Evolutionary conservation across 768 basidiomycete genomes (phyloP).

Genomic region (Lactifluus hygrophoroides): DNA sequence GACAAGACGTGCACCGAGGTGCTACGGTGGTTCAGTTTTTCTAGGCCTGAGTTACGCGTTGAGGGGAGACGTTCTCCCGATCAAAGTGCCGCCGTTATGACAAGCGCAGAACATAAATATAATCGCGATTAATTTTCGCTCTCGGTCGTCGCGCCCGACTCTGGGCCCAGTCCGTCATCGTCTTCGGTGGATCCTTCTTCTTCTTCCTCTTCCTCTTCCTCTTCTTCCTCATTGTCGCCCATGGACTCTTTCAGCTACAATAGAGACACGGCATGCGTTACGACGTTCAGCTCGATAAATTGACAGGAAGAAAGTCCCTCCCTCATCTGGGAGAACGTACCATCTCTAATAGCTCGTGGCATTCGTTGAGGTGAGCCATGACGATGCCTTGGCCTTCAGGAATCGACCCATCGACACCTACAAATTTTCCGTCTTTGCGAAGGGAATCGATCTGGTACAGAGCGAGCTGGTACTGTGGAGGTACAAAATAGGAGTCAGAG

Average conservation of each 20-base stretch:
- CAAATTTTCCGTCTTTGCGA: constrained; percentile 89
- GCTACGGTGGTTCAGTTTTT: constrained; percentile 1
- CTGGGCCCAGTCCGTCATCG: constrained; percentile 19
- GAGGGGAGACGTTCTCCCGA: background rate
- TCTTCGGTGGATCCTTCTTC: constrained; percentile 17
- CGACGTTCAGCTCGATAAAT: background rate
- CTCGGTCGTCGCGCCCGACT: constrained; percentile 13
- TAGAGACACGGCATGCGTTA: background rate
- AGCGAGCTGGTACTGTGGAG: constrained; percentile 77
- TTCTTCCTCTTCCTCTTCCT: constrained; percentile 6
- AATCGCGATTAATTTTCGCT: constrained; percentile 6
- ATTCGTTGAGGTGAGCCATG: constrained; percentile 93
- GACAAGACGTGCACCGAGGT: constrained; percentile 1
- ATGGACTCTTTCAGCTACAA: constrained; percentile 71
- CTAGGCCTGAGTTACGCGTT: background rate
- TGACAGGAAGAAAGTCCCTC: background rate
- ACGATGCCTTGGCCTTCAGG: constrained; percentile 96
- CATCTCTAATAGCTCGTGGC: constrained; percentile 94
- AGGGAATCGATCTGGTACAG: constrained; percentile 92
- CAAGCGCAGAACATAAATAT: background rate
- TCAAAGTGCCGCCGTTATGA: too few relatives aligned
- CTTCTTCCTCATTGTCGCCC: constrained; percentile 38
- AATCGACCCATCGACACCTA: constrained; percentile 78
- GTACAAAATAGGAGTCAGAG: constrained; percentile 9
- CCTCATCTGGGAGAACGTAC: constrained; percentile 33